Evolutionary conservation across 108 stramenopile species (phyloP).

Genomic region (Nannochloropsis salina): DNA sequence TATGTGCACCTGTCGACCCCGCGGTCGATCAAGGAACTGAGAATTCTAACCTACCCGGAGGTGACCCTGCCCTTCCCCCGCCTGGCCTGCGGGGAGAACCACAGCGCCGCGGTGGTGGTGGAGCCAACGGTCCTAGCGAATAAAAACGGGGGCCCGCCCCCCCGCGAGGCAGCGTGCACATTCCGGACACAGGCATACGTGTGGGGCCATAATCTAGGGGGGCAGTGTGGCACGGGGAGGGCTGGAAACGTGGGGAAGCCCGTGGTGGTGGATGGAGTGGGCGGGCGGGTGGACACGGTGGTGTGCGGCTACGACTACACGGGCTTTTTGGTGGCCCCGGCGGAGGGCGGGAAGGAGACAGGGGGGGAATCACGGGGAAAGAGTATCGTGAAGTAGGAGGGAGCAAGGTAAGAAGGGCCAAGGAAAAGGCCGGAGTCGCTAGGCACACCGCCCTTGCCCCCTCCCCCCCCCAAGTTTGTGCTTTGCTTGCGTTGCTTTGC

Average conservation of each 20-base stretch:
- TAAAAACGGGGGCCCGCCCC: not conserved
- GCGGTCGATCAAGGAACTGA: not conserved
- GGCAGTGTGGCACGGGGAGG: not conserved
- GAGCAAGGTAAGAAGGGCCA: not conserved
- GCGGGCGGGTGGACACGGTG: not conserved
- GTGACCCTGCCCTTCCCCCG: not conserved
- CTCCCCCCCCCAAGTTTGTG: too few species aligned
- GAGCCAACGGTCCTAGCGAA: not conserved
- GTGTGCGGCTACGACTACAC: slow-evolving; percentile 13
- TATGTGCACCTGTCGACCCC: not conserved
- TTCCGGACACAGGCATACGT: not conserved
- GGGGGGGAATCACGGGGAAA: too few species aligned
- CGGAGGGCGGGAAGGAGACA: not conserved
- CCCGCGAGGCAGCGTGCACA: not conserved
- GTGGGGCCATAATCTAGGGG: not conserved
- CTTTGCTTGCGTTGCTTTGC: too few species aligned
- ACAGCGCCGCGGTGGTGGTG: not conserved
- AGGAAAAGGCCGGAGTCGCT: too few species aligned
- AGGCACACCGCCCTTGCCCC: too few species aligned
- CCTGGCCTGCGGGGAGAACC: not conserved
- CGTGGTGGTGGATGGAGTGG: not conserved
- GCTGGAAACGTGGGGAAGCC: not conserved
- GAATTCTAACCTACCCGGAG: not conserved
- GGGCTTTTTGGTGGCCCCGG: not conserved
- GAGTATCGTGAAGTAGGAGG: not conserved